Base-by-base conservation (phyloP, 257 asterid species). In the Solanum piurae region DNA sequence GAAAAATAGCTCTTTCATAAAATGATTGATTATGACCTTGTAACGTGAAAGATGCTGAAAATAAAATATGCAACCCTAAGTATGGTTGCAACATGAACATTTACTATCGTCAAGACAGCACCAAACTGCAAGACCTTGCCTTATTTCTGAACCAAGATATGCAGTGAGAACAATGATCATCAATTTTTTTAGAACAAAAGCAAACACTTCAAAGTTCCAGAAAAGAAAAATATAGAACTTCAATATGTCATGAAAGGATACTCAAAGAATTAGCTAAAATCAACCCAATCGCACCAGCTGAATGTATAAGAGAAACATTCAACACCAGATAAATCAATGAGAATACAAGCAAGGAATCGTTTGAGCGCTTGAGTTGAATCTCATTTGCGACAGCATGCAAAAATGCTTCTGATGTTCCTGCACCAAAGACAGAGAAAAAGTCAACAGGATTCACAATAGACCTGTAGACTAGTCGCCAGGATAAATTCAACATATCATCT, bases 341-440 rank as follows among this genome's bases (percentile, higher is more conserved):
- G 93, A 97, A 97, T 84, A 92, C 89, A 86, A 96, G 92, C 86
- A 94, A 90, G 76, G 93, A 95, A 91, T 94, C 93, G 88, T 97
- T 97, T 34, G 97, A 97, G 84, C 89, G 92, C 89, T 95, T 94
- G 52, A 97, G 96, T 90, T 95, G 92, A 74, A 88, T 88, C 94
- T 97, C 96, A 46, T 95, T 91, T 84, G 99, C 98, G 89, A 97
- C 98, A 37, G 99, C 99, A 84, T 96, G 99, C 92, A 97, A 86
- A 93, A 97, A 97, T 86, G 99, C 98, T 91, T 97, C 99, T 40
- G 99, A 95, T 64, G 98, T 97, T 90, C 99, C 99, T 97, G 94
- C 21, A 49, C 69, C 69, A 82, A 49, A 29, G 31, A 31, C 38
- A 5, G 2, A 46, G 40, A 82, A 31, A 82, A 49, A 5, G 11